Evolutionary conservation across 352 stramenopile species (phyloP).

Genomic region (Phytophthora fragariae): DNA sequence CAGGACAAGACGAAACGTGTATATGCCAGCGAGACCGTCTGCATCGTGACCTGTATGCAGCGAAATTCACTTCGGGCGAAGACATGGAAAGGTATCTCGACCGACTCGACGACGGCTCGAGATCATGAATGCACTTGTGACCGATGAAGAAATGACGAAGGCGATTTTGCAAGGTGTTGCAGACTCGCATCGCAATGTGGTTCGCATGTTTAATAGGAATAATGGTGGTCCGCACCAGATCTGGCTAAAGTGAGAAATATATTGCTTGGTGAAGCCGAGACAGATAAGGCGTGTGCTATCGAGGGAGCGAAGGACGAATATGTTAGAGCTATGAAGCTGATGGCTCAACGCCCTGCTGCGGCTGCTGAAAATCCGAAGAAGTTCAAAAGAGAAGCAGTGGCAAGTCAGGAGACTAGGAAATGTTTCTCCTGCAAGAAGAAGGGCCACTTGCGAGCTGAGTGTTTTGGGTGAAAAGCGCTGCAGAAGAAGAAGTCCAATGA

Average conservation of each 20-base stretch:
- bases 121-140: conserved; percentile 18
- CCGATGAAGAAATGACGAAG: conserved; percentile 8
- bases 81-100: conserved; percentile 23
- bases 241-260: conserved; percentile 10
- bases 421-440: conserved; percentile 21
- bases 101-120: conserved; percentile 5
- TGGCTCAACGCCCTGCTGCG: not conserved
- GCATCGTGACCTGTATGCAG: conserved; percentile 6
- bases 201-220: conserved; percentile 13
- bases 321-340: not conserved
- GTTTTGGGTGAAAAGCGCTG: conserved; percentile 9
- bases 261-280: conserved; percentile 21
- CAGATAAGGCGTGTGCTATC: not conserved
- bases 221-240: conserved; percentile 1
- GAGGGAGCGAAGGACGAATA: not conserved
- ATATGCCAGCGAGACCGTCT: conserved; percentile 12
- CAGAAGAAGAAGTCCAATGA: conserved; percentile 7
- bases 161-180: conserved; percentile 9
- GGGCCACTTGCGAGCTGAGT: conserved; percentile 5
- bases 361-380: conserved; percentile 4
- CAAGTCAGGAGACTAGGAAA: conserved; percentile 2
- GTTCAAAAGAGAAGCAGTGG: conserved; percentile 10
- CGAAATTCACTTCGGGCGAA: conserved; percentile 7
- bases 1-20: conserved; percentile 15
- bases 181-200: conserved; percentile 6